Conservation (phyloP, 176 grass and related monocot species). For the Metroxylon sagu region DNA sequence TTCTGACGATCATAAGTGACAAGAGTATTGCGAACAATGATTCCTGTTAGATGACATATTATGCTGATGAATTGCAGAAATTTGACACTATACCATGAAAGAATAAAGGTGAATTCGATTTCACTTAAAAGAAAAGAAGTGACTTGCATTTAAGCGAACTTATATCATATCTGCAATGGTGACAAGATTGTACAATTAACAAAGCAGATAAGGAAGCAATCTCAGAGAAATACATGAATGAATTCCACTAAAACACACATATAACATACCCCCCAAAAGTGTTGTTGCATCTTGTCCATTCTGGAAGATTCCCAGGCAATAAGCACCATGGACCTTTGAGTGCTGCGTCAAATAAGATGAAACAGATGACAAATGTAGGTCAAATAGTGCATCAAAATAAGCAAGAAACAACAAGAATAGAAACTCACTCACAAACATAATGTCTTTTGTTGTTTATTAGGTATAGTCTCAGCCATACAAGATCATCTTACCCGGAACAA, state of each 20-base stretch:
- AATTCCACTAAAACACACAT: conserved; percentile 6
- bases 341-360: conserved; percentile 56
- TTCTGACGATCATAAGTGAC: conserved; percentile 93
- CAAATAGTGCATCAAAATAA: background rate
- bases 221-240: background rate
- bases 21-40: conserved; percentile 84
- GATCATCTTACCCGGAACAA: conserved; percentile 70
- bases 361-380: conserved; percentile 2
- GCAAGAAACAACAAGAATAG: too few relatives aligned
- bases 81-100: background rate
- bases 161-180: too few relatives aligned
- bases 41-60: conserved; percentile 47
- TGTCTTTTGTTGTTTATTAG: too few relatives aligned
- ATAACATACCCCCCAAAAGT: conserved; percentile 75
- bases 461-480: too few relatives aligned
- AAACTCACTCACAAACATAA: too few relatives aligned
- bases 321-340: conserved; percentile 90
- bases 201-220: too few relatives aligned
- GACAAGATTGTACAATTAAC: too few relatives aligned
- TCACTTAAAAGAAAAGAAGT: too few relatives aligned
- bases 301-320: conserved; percentile 98
- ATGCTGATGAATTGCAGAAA: conserved; percentile 13
- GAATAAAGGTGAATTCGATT: background rate
- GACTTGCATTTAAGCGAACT: too few relatives aligned
- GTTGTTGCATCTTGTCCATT: conserved; percentile 98